phyloP scores from a whole-genome alignment of 139 green algal species.

The Chlamydomonas incerta region DNA sequence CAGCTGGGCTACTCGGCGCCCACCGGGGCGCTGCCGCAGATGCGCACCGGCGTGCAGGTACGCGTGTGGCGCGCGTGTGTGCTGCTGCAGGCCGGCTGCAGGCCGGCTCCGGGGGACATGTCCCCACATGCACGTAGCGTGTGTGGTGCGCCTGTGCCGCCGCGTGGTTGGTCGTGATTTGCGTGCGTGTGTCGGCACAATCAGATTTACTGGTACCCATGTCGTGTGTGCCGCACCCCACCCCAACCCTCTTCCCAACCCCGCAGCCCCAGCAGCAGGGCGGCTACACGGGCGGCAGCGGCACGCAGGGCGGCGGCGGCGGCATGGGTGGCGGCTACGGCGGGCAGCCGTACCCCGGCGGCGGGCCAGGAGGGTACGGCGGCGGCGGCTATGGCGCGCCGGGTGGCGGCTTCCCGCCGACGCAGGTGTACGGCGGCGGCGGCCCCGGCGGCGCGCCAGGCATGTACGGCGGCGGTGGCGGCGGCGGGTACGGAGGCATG shows the following conservation, averaged over 20 bases:
- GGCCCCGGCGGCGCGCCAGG: not conserved
- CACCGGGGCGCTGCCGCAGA: not conserved
- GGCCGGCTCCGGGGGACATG: too few species aligned
- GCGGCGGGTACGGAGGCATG: not conserved
- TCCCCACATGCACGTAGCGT: too few species aligned
- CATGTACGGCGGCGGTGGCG: constrained; percentile 29
- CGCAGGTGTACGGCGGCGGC: constrained; percentile 2
- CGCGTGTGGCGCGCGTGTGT: too few species aligned
- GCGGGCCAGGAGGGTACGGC: not conserved
- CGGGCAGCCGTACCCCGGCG: not conserved
- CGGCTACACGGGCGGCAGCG: not conserved
- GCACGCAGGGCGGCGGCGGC: not conserved
- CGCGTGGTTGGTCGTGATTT: not conserved
- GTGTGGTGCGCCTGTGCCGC: not conserved
- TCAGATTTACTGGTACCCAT: too few species aligned
- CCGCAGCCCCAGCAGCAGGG: not conserved
- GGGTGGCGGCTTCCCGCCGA: constrained; percentile 2
- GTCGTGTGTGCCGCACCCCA: too few species aligned
- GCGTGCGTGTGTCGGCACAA: not conserved
- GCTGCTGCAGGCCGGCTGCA: too few species aligned
- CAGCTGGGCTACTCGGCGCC: constrained; percentile 8
- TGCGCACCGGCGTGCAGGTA: constrained; percentile 29
- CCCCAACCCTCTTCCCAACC: too few species aligned
- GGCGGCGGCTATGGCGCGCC: not conserved
- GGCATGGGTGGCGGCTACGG: too few species aligned